Conservation (phyloP, 2,329 filamentous ascomycete species). For the Penicillium thymicola region DNA sequence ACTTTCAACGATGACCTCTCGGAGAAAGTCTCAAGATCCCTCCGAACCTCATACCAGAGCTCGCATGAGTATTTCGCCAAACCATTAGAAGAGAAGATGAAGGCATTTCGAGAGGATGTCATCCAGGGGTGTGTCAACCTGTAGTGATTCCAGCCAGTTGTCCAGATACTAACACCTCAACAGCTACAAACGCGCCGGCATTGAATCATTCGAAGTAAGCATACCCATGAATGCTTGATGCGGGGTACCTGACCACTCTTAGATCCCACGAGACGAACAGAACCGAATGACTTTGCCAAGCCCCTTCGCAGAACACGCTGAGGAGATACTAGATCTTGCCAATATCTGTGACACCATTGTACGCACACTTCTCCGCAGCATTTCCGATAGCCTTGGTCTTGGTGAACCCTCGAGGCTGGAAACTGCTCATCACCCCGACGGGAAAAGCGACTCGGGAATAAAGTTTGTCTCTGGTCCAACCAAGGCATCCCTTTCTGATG, state of each 20-base stretch:
- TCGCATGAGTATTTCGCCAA: conserved; percentile 13
- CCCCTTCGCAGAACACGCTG: conserved; percentile 5
- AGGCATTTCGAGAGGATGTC: conserved; percentile 7
- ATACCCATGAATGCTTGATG: not conserved
- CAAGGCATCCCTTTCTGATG: conserved; percentile 4
- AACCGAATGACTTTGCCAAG: conserved; percentile 6
- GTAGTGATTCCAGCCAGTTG: not conserved
- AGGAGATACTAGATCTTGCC: not conserved
- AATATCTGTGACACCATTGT: conserved; percentile 8
- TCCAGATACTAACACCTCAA: not conserved
- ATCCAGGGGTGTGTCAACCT: conserved; percentile 3
- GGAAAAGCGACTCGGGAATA: conserved; percentile 7
- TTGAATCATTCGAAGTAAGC: conserved; percentile 13
- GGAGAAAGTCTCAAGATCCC: not conserved
- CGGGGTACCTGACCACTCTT: not conserved
- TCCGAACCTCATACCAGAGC: conserved; percentile 4
- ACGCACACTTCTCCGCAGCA: conserved; percentile 4
- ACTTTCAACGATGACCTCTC: conserved; percentile 6
- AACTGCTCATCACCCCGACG: conserved; percentile 1
- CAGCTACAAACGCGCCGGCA: conserved; percentile 11
- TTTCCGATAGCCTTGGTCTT: conserved; percentile 9
- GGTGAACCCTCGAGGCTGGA: conserved; percentile 1
- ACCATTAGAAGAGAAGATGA: conserved; percentile 14
- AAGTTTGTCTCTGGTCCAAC: conserved; percentile 17
- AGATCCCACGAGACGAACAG: conserved; percentile 11